These are phyloP conservation scores for Ettlia oleoabundans DNA, from an alignment of 139 green algal species.

Conservation along the genomic window DNA sequence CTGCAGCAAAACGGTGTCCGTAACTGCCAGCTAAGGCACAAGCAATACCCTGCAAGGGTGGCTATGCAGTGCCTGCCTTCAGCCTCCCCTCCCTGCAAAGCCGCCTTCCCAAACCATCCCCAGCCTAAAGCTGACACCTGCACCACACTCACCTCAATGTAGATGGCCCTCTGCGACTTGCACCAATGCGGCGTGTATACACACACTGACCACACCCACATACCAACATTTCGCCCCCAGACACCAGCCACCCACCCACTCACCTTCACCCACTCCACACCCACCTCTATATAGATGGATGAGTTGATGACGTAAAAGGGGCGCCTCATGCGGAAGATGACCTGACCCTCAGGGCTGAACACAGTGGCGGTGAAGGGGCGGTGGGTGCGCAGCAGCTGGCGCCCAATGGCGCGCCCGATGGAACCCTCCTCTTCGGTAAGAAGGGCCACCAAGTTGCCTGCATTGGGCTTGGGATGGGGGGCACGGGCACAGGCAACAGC, in stretches of 20 bases:
- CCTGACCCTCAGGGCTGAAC: conserved; percentile 69
- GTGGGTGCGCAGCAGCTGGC: conserved; percentile 79
- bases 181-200: too few relatives aligned
- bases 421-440: conserved; percentile 76
- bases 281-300: conserved; percentile 59
- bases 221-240: not conserved
- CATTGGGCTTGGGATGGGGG: not conserved
- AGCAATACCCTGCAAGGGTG: not conserved
- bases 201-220: not conserved
- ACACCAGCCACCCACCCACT: not conserved
- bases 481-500: not conserved
- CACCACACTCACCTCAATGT: too few relatives aligned
- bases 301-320: conserved; percentile 85
- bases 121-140: too few relatives aligned
- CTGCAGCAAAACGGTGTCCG: not conserved
- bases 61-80: too few relatives aligned
- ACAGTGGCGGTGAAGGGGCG: conserved; percentile 83
- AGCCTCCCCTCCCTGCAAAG: too few relatives aligned
- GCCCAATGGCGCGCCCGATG: conserved; percentile 74
- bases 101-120: not conserved
- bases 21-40: not conserved
- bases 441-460: conserved; percentile 60
- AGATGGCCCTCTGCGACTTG: too few relatives aligned
- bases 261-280: not conserved
- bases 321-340: conserved; percentile 79